Percentiles rank a stretch among this genome's conserved stretches.
Evolutionary conservation across 2,329 filamentous ascomycete species (phyloP).

Genomic region (Rhexocercosporidium sp.): DNA sequence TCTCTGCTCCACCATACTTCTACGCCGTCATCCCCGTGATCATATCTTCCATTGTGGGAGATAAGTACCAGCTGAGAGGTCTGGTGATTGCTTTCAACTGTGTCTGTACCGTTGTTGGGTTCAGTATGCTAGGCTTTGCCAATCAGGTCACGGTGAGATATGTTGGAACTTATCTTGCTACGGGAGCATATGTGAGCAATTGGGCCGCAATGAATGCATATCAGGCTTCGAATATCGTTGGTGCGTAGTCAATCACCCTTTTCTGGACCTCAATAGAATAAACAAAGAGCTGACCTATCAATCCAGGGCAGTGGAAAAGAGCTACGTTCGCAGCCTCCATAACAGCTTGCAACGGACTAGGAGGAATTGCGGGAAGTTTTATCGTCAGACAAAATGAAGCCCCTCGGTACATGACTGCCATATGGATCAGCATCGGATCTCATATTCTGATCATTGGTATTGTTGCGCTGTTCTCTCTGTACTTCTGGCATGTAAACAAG

Average conservation of each 20-base stretch:
- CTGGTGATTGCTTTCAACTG: conserved; percentile 41
- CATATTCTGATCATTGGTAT: conserved; percentile 63
- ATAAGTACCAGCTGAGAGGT: conserved; percentile 55
- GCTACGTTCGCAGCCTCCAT: conserved; percentile 79
- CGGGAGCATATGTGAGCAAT: conserved; percentile 78
- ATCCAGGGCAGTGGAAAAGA: conserved; percentile 77
- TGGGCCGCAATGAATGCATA: conserved; percentile 78
- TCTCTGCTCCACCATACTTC: conserved; percentile 58
- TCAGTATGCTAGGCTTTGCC: conserved; percentile 41
- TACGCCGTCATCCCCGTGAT: conserved; percentile 55
- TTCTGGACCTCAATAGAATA: neutral
- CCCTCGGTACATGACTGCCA: conserved; percentile 66
- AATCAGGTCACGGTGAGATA: conserved; percentile 39
- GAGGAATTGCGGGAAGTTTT: conserved; percentile 77
- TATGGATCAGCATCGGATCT: conserved; percentile 71
- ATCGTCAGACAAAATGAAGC: conserved; percentile 67
- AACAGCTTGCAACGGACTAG: conserved; percentile 78
- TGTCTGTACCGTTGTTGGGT: conserved; percentile 38
- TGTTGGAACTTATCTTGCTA: conserved; percentile 49
- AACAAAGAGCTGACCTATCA: neutral
- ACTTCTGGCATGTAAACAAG: conserved; percentile 59
- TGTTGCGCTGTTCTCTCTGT: conserved; percentile 55
- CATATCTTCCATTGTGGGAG: conserved; percentile 59
- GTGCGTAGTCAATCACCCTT: conserved; percentile 3
- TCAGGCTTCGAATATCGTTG: conserved; percentile 86